Evolutionary conservation across 768 basidiomycete species (phyloP).

Genomic region (Boletales sp.): DNA sequence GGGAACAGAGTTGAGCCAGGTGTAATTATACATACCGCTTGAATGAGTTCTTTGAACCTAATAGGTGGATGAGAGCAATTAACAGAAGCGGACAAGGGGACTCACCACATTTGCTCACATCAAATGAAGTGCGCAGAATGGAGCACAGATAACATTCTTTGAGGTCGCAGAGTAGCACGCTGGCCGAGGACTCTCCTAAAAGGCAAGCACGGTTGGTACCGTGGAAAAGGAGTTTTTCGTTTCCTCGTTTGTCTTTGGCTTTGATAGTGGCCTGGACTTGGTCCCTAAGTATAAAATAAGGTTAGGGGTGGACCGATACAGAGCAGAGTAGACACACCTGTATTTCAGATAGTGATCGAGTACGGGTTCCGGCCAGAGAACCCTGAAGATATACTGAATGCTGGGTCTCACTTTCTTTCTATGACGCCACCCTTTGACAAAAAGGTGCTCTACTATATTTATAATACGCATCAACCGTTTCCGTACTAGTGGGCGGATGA

Average conservation of each 20-base stretch:
- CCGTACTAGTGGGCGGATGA: neutral
- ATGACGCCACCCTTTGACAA: conserved; percentile 55
- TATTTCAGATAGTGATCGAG: conserved; percentile 46
- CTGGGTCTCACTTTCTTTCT: conserved; percentile 47
- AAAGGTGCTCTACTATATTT: conserved; percentile 45
- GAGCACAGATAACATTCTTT: conserved; percentile 53
- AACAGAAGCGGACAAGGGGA: neutral
- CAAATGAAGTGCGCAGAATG: conserved; percentile 57
- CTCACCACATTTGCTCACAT: conserved; percentile 56
- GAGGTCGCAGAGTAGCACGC: conserved; percentile 46
- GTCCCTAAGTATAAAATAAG: conserved; percentile 14
- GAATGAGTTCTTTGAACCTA: conserved; percentile 56
- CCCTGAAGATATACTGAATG: conserved; percentile 48
- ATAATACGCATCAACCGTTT: neutral
- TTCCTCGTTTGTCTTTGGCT: conserved; percentile 33
- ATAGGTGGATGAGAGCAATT: conserved; percentile 8
- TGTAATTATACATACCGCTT: conserved; percentile 33
- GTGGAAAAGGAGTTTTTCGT: conserved; percentile 63
- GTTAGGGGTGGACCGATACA: conserved; percentile 13
- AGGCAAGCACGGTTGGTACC: conserved; percentile 60
- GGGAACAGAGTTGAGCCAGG: neutral
- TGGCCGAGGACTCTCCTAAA: conserved; percentile 49
- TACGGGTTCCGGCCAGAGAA: conserved; percentile 42
- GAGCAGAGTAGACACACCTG: conserved; percentile 32
- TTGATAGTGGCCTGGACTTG: conserved; percentile 25